Percentiles rank a stretch among this genome's conserved stretches.
phyloP scores from a whole-genome alignment of 2,329 filamentous ascomycete species.

The Mycosphaerelloides madeirae region DNA sequence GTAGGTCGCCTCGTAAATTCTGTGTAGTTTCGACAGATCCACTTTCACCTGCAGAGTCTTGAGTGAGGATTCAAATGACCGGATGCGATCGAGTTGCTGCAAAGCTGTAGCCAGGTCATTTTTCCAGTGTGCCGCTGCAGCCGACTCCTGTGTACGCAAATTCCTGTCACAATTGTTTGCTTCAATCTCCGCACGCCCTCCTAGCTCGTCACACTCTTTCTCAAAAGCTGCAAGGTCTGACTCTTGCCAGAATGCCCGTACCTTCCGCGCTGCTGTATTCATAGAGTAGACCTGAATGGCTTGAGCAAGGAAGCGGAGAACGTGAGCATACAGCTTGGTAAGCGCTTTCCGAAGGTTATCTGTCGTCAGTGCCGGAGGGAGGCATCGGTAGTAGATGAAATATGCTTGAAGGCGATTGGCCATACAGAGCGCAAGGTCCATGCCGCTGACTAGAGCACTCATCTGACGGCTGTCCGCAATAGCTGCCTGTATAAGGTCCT shows the following conservation, averaged over 20 bases:
- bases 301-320: too few species aligned
- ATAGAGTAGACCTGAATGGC: too few species aligned
- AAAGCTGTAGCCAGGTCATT: neutral
- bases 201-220: neutral
- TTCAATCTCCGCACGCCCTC: neutral
- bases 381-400: neutral
- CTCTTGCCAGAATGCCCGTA: too few species aligned
- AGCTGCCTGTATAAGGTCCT: neutral
- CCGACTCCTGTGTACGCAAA: neutral
- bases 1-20: neutral
- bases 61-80: neutral
- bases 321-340: too few species aligned
- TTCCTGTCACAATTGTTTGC: neutral
- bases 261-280: too few species aligned
- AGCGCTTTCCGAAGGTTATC: too few species aligned
- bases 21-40: neutral
- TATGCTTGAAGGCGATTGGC: neutral
- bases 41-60: neutral
- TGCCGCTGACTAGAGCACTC: neutral
- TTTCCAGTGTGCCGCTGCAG: neutral
- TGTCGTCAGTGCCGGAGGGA: neutral
- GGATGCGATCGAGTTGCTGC: neutral
- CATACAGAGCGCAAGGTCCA: too few species aligned
- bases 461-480: neutral
- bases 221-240: neutral